These are phyloP conservation scores for Clitopilus passeckerianus DNA, from an alignment of 768 basidiomycete species.

Conservation along the genomic window DNA sequence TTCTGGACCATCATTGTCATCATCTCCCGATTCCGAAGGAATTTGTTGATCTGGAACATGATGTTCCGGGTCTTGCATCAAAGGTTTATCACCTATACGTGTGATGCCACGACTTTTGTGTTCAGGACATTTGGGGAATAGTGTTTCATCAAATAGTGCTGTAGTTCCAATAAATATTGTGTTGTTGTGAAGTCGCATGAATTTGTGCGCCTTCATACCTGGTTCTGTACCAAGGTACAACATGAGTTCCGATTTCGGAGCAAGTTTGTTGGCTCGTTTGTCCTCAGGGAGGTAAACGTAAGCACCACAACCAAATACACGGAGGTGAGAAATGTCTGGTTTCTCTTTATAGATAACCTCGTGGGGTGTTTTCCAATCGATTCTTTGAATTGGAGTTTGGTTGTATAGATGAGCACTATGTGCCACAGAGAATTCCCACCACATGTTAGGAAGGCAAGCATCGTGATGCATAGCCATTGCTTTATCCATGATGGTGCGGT, in stretches of 20 bases:
- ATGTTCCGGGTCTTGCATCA: background rate
- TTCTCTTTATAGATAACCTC: background rate
- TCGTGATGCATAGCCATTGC: background rate
- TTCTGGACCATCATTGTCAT: background rate
- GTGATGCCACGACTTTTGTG: background rate
- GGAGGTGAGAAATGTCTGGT: background rate
- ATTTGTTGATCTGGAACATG: background rate
- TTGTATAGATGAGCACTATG: background rate
- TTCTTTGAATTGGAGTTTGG: background rate
- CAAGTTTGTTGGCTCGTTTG: background rate
- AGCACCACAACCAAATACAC: slow-evolving; percentile 7
- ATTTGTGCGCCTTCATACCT: background rate
- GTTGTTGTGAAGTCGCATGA: slow-evolving; percentile 1
- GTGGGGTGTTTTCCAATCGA: background rate
- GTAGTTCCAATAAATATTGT: slow-evolving; percentile 1
- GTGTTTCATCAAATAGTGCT: slow-evolving; percentile 4
- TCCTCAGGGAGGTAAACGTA: slow-evolving; percentile 2
- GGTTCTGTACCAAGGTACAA: background rate
- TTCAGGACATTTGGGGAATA: slow-evolving; percentile 2
- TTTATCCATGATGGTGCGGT: slow-evolving; percentile 4
- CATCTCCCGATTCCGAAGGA: background rate
- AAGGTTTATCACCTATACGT: background rate
- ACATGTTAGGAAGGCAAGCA: background rate
- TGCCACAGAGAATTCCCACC: slow-evolving; percentile 5
- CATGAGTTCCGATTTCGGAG: slow-evolving; percentile 1